These are phyloP conservation scores for Suillus decipiens DNA, from an alignment of 768 basidiomycete species.

Conservation along the genomic window DNA sequence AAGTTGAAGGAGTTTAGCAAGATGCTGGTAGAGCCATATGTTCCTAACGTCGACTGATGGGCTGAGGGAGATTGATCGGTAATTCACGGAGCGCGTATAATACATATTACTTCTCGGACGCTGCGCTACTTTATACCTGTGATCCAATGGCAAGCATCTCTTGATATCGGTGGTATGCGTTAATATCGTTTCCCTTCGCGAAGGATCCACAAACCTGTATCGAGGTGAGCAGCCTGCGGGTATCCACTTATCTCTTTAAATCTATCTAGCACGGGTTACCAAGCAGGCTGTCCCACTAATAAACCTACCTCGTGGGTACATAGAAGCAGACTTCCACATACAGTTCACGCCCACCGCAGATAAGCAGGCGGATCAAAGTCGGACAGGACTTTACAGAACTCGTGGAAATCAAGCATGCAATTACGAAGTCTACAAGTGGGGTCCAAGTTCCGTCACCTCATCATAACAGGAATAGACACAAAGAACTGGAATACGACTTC, in stretches of 20 bases:
- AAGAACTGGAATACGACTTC: background rate
- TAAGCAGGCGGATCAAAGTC: background rate
- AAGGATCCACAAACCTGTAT: background rate
- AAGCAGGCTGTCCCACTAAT: slow-evolving; percentile 1
- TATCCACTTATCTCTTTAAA: background rate
- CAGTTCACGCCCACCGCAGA: background rate
- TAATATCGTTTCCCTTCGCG: background rate
- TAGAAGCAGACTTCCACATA: background rate
- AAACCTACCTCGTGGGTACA: background rate
- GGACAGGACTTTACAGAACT: background rate
- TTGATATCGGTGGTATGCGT: background rate
- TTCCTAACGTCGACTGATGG: slow-evolving; percentile 39
- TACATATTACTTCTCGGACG: slow-evolving; percentile 1
- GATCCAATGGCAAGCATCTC: slow-evolving; percentile 1
- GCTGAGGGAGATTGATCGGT: background rate
- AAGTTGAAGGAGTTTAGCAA: slow-evolving; percentile 91
- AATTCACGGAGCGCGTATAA: slow-evolving; percentile 1
- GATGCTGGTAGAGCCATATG: slow-evolving; percentile 85
- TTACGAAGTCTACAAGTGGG: background rate
- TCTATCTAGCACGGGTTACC: background rate
- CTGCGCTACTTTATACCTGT: slow-evolving; percentile 5
- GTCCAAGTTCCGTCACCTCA: background rate
- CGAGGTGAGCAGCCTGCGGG: background rate
- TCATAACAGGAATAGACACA: background rate
- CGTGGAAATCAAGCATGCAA: background rate